Base-by-base conservation (phyloP, 108 stramenopile genomes). In the Skeletonema potamos region DNA sequence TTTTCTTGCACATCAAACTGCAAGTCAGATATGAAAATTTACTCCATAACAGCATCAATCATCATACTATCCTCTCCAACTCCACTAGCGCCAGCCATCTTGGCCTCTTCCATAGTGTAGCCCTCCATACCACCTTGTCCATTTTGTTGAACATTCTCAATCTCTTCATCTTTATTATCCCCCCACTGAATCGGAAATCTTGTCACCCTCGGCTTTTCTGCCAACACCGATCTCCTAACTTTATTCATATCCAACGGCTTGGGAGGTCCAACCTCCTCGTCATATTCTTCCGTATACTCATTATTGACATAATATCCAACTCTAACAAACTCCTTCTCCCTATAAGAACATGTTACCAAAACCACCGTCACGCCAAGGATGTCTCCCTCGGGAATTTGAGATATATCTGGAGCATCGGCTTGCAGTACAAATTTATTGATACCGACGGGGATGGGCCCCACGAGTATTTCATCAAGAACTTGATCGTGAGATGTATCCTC, bases 281-380 rank as follows among this genome's bases (percentile, higher is more conserved):
- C 86, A 55, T 69, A 73, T 11, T 34, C 82, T 64, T 87, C 88
- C 63, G 66, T 78, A 74, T 91, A 97, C 87, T 98, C 99, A 85
- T 99, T 99, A 77, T 98, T 97, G 61, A 99, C 99, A 85, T 99
- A 99, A 85, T 99, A 99, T 13, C 99, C 99, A 7, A 99, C 92
- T 20, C 98, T 86, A 7, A 98, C 90, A 73, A 99, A 99, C 71
- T 98, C 97, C 39, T 88, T 85, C 51, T 96, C 96, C 63, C 85
- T 77, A 87, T 98, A 99, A 33, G 84, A 82, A 86, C 98, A 99
- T 17, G 98, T 96, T 7, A 99, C 87, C 58, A 99, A 78, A 5
- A 98, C 93, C 10, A 99, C 98, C 13, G 99, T 99, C 24, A 99
- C 98, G 10, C 99, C 99, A 33, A 98, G 66, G 8, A 99, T 56